A percentile compares a stretch with the other conserved stretches of the same genome.
phyloP scores from a whole-genome alignment of 768 basidiomycete species.

The Bullera alba region DNA sequence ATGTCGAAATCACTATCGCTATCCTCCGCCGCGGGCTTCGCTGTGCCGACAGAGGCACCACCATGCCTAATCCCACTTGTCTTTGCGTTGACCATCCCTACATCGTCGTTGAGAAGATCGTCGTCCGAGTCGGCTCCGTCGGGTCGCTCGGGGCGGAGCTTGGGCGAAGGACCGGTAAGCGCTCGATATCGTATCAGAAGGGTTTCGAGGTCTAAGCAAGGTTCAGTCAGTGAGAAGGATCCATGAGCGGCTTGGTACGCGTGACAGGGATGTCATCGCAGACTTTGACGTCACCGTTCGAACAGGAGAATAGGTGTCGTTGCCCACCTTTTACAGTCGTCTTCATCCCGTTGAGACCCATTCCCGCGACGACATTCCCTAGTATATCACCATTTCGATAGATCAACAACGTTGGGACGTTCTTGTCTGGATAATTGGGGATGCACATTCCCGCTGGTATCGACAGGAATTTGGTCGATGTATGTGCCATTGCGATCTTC shows the following conservation, averaged over 20 bases:
- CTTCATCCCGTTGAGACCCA: constrained; percentile 51
- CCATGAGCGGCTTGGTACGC: not conserved
- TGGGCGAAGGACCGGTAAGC: constrained; percentile 52
- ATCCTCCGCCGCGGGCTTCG: constrained; percentile 32
- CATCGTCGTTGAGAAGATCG: constrained; percentile 46
- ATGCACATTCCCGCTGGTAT: constrained; percentile 94
- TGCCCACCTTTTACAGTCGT: constrained; percentile 66
- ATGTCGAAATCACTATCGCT: constrained; percentile 69
- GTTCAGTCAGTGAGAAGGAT: not conserved
- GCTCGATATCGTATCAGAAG: constrained; percentile 56
- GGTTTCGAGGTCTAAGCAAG: constrained; percentile 36
- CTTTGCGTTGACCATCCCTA: constrained; percentile 50
- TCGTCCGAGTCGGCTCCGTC: constrained; percentile 50
- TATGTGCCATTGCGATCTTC: constrained; percentile 70
- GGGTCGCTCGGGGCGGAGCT: constrained; percentile 22
- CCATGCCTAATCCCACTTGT: constrained; percentile 23
- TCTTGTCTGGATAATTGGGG: constrained; percentile 84
- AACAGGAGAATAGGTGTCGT: not conserved
- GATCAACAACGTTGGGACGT: constrained; percentile 83
- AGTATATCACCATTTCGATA: constrained; percentile 88
- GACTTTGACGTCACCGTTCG: too few species aligned
- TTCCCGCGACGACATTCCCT: constrained; percentile 73
- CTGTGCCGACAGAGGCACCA: constrained; percentile 44
- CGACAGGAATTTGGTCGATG: constrained; percentile 89
- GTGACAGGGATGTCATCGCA: too few species aligned